Conservation (phyloP, 441 rosid species). For the Daphne laureola region DNA sequence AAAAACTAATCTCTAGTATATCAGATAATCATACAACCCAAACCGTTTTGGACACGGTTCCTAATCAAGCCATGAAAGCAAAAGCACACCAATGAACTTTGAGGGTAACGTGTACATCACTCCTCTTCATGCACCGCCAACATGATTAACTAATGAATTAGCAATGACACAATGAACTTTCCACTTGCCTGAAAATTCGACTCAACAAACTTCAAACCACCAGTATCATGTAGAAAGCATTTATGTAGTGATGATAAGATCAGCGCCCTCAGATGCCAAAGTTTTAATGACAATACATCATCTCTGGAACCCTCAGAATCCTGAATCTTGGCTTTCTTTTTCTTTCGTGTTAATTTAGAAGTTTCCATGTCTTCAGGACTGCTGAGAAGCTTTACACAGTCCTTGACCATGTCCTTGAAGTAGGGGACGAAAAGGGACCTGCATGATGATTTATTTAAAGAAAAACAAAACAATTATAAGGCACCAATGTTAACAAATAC, state of each 20-base stretch:
- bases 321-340: slow-evolving; percentile 70
- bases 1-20: no score
- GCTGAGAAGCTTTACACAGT: slow-evolving; percentile 57
- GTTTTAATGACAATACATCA: slow-evolving; percentile 28
- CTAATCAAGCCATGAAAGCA: no score
- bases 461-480: not conserved
- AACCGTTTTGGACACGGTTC: no score
- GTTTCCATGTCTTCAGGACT: slow-evolving; percentile 28
- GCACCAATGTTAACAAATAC: not conserved
- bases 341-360: slow-evolving; percentile 43
- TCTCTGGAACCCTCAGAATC: slow-evolving; percentile 29
- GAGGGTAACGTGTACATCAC: no score
- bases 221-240: slow-evolving; percentile 80
- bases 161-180: no score
- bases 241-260: slow-evolving; percentile 74
- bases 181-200: slow-evolving; percentile 69
- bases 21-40: no score
- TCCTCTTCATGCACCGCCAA: no score
- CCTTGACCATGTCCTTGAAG: slow-evolving; percentile 72
- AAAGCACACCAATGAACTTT: no score
- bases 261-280: slow-evolving; percentile 82
- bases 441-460: slow-evolving; percentile 14
- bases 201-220: slow-evolving; percentile 72
- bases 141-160: no score
- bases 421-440: slow-evolving; percentile 94